phyloP scores from a whole-genome alignment of 345 rosid genomes.

The Sonneratia caseolaris region DNA sequence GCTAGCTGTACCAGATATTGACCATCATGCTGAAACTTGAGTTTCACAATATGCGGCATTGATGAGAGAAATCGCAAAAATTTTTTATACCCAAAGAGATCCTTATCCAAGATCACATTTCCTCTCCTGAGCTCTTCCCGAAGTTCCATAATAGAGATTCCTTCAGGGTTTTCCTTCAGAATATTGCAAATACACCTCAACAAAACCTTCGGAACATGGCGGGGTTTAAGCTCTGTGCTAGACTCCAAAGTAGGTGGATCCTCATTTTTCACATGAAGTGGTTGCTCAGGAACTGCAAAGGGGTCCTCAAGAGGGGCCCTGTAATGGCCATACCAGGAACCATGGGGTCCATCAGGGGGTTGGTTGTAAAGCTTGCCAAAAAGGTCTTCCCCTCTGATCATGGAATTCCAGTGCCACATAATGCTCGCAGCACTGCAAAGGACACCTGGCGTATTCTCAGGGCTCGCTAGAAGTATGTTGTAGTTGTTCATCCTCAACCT shows the following conservation, averaged over 20 bases:
- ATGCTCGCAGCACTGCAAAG: conserved; percentile 88
- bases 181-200: conserved; percentile 36
- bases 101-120: conserved; percentile 32
- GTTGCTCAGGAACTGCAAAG: conserved; percentile 28
- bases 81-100: conserved; percentile 50
- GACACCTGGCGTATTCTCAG: conserved; percentile 32
- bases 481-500: conserved; percentile 78
- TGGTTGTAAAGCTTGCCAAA: conserved; percentile 60
- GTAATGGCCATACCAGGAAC: conserved; percentile 89
- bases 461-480: conserved; percentile 71
- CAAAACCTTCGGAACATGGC: conserved; percentile 39
- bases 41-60: conserved; percentile 49
- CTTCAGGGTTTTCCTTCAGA: conserved; percentile 42
- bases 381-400: conserved; percentile 39
- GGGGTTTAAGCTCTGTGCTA: conserved; percentile 22
- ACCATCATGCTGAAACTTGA: conserved; percentile 34
- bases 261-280: conserved; percentile 17
- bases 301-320: conserved; percentile 61
- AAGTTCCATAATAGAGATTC: conserved; percentile 41
- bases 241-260: conserved; percentile 14
- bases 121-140: conserved; percentile 40
- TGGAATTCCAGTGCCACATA: conserved; percentile 74
- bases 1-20: conserved; percentile 20
- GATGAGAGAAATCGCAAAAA: conserved; percentile 54
- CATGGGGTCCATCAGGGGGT: conserved; percentile 88